A percentile compares a stretch with the other conserved stretches of the same genome.
Conservation (phyloP, 176 grass and related monocot genomes). For the Zoysia japonica region DNA sequence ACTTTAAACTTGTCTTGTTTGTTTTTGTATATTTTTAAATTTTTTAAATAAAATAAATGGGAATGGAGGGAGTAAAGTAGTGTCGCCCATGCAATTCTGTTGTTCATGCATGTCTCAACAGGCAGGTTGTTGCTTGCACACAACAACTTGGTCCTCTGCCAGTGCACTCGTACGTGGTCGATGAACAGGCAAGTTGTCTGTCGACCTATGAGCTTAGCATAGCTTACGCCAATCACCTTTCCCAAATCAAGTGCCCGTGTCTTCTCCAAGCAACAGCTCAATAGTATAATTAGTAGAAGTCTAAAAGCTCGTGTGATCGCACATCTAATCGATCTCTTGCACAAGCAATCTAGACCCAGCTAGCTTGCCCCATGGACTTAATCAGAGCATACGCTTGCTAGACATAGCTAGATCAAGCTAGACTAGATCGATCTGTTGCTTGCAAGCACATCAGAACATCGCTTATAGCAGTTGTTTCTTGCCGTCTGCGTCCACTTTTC, state of each 20-base stretch:
- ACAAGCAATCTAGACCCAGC: not conserved
- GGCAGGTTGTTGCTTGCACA: constrained; percentile 50
- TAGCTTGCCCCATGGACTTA: not conserved
- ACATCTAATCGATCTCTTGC: not conserved
- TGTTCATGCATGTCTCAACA: not conserved
- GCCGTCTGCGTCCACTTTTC: constrained; percentile 32
- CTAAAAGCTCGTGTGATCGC: not conserved
- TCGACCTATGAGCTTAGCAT: not conserved
- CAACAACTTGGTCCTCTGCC: constrained; percentile 23
- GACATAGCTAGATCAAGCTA: not conserved
- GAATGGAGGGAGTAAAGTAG: not conserved
- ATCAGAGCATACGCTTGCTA: not conserved
- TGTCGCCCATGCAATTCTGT: not conserved
- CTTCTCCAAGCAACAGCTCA: not conserved
- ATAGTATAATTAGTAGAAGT: not conserved
- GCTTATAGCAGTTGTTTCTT: constrained; percentile 31
- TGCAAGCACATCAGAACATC: not conserved
- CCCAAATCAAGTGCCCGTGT: not conserved
- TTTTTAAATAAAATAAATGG: no score
- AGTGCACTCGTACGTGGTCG: not conserved
- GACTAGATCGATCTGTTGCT: not conserved
- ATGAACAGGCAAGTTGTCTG: not conserved
- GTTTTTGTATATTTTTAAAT: no score
- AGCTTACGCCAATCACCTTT: not conserved
- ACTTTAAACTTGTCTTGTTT: no score